Conservation (phyloP, 163 green algal genomes). For the Scenedesmus sp. region DNA sequence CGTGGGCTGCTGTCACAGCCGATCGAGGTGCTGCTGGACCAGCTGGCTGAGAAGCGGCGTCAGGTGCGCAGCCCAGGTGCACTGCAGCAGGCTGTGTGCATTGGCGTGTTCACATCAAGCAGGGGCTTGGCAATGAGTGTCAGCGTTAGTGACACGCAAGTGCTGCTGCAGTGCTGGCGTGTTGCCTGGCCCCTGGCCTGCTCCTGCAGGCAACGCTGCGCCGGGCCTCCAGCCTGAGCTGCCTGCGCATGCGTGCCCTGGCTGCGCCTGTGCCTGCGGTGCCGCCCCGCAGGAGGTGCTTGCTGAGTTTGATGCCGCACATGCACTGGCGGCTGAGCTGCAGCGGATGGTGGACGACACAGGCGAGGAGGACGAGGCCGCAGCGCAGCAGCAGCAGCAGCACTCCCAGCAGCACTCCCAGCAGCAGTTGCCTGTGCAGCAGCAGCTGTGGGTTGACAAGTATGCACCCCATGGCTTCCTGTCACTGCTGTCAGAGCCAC, state of each 20-base stretch:
- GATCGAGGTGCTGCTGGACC: conserved; percentile 44
- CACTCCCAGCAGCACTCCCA: neutral
- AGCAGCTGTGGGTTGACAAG: conserved; percentile 89
- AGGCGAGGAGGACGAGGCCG: neutral
- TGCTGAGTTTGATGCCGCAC: neutral
- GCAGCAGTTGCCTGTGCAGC: neutral
- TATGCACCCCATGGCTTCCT: conserved; percentile 87
- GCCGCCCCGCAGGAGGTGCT: conserved; percentile 16
- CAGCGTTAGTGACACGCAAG: too few species aligned
- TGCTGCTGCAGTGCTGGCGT: neutral
- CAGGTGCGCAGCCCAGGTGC: neutral
- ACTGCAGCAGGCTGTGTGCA: conserved; percentile 18
- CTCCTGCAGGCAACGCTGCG: neutral
- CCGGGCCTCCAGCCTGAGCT: neutral
- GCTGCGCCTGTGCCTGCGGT: neutral
- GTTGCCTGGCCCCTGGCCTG: neutral
- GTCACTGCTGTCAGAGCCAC: conserved; percentile 90
- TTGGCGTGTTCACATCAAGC: too few species aligned
- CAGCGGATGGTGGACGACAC: neutral
- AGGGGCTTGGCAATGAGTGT: too few species aligned
- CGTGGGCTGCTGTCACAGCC: conserved; percentile 42
- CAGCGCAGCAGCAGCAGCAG: conserved; percentile 39
- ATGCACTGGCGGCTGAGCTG: conserved; percentile 14
- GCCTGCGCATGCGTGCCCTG: neutral
- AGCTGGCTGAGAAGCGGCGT: conserved; percentile 42